A percentile compares a stretch with the other conserved stretches of the same genome.
Evolutionary conservation across 805 yeast genomes (phyloP).

Genomic region (Isabelozyma rhagii): DNA sequence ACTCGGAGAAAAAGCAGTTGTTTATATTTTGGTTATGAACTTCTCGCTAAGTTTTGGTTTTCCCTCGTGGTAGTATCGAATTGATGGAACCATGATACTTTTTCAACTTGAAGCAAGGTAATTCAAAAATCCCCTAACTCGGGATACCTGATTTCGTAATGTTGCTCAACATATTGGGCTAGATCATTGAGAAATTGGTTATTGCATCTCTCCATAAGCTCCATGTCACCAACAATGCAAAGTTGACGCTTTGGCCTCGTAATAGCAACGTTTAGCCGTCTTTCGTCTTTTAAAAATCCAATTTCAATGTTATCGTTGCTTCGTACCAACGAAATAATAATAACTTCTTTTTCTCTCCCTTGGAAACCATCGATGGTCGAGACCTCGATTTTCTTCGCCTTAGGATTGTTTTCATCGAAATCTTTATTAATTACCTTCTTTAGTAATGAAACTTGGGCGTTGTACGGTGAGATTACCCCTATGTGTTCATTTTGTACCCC

Average conservation of each 20-base stretch:
- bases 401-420: constrained; percentile 14
- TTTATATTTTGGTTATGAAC: too few relatives aligned
- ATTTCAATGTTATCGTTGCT: constrained; percentile 68
- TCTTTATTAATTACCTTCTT: constrained; percentile 40
- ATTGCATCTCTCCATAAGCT: constrained; percentile 47
- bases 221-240: constrained; percentile 84
- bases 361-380: constrained; percentile 94
- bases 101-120: neutral
- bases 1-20: too few relatives aligned
- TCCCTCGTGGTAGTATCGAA: too few relatives aligned
- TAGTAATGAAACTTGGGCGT: constrained; percentile 73
- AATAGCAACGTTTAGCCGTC: constrained; percentile 89
- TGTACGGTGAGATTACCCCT: constrained; percentile 89
- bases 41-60: neutral
- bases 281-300: constrained; percentile 76
- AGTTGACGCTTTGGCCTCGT: constrained; percentile 85
- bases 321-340: constrained; percentile 76
- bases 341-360: constrained; percentile 84
- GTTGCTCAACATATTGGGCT: constrained; percentile 67
- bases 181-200: constrained; percentile 56
- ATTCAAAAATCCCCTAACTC: constrained; percentile 24
- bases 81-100: neutral
- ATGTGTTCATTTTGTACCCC: constrained; percentile 59
- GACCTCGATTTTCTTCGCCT: constrained; percentile 51
- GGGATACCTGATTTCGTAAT: constrained; percentile 67